Evolutionary conservation across 1,284 basidiomycete species (phyloP), one percentile per base, ranked within the genome.

Genomic region (Cryptococcus depauperatus): DNA sequence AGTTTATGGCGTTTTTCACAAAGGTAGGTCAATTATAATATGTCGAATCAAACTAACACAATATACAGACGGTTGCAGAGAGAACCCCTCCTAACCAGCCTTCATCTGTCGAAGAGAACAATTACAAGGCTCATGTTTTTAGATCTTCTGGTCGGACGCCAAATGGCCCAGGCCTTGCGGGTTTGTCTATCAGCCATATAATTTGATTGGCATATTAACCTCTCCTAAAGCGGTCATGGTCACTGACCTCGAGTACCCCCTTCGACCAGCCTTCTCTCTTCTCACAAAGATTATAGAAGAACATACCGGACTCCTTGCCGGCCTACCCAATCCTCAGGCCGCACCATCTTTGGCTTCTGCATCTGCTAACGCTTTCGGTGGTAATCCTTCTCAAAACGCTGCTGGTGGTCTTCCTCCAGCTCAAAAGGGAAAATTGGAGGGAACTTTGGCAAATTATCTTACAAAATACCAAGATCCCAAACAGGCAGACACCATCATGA

Each of bases 401-500:
- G 59, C 62, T 1, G 69, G 69, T 18, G 69, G 69, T 25, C 57
- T 71, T 11, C 55, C 65, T 3, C 70, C 70, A 1, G 70, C 68
- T 3, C 66, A 70, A 54, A 71, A 71, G 56, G 70, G 70, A n/a
- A 70, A 69, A 51, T 57, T 71, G 57, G 71, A 73, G 50, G 68
- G 74, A 0, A 73, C 86, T 46, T 76, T 90, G 54, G 77, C 81
- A 42, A 79, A 78, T 14, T 97, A 92, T 69, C 72, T 98, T 40
- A 76, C 80, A 66, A 91, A 93, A 72, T 98, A 96, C 72, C 95
- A 99, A 74, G 95, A 99, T 71, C 95, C 95, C 7, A 80, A 84
- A 54, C 92, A 98, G 74, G 95, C 95, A 4, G 95, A 99, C 74
- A 85, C 88, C 16, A 97, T 99, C 64, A 93, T 98, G 92, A 82